Base-by-base conservation (phyloP, 257 asterid species). In the Scutellaria minor region DNA sequence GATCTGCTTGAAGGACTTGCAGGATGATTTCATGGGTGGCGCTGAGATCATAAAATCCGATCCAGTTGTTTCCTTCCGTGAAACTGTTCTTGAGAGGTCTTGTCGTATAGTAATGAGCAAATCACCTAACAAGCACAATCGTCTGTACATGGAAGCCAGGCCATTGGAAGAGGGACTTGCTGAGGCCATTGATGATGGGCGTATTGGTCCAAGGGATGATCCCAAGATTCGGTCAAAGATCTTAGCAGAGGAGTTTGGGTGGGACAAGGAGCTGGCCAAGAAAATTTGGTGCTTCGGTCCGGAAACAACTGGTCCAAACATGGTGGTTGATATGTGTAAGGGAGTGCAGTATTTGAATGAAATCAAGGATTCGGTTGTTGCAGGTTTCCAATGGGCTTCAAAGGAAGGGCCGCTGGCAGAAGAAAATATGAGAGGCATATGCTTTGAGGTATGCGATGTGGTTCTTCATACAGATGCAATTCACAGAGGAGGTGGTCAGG, bases 271-370 rank as follows among this genome's bases (percentile, higher is more conserved):
- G 66, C 84, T 85, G 18, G 89, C 89, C 0, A 84, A 85, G 79
- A 85, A 85, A 65, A 85, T 85, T 47, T 85, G 87, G 89, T 71
- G 80, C 74, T 82, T 85, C 45, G 89, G 87, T 15, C 89, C 89
- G 0, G 86, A 83, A 69, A 83, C 87, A 2, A 79, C 80, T 13
- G 87, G 87, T 13, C 87, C 87, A 1, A 85, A 85, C 62, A 85
- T 85, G 89, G 89, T 85, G 2, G 89, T 84, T 8, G 88, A 84
- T 71, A 82, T 84, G 88, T 84, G 88, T 66, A 84, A 84, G 84
- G 88, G 86, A 74, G 89, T 84, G 18, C 89, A 84, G 57, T 84
- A 84, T 73, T 65, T 84, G 61, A 84, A 84, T 20, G 88, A 81
- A 81, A 84, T 81, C 35, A 84, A 84, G 82, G 86, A 84, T 50